Percentiles rank a stretch among this genome's conserved stretches.
Evolutionary conservation across 306 rosid genomes (phyloP).

Genomic region (Vigna nakashimae): DNA sequence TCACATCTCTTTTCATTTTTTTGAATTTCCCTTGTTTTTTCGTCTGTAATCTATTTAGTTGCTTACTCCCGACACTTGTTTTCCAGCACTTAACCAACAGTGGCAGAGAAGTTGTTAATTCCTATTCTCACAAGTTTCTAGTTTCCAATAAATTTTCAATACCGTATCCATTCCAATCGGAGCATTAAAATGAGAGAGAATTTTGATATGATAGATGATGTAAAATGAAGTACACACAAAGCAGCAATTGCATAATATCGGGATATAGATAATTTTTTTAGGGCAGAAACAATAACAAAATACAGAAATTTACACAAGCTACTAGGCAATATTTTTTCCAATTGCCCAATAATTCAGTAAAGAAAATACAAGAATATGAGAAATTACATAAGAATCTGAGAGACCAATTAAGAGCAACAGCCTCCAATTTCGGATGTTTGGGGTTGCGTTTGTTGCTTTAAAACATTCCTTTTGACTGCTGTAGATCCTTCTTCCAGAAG

Average conservation of each 20-base stretch:
- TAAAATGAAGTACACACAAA: background rate
- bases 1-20: no score
- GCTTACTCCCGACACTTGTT: no score
- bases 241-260: background rate
- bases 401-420: slow-evolving; percentile 70
- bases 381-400: slow-evolving; percentile 37
- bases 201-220: no score
- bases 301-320: slow-evolving; percentile 55
- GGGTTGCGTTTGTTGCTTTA: slow-evolving; percentile 69
- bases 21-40: no score
- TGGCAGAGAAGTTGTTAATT: no score
- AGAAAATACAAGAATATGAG: slow-evolving; percentile 38
- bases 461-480: slow-evolving; percentile 63
- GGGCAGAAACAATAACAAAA: slow-evolving; percentile 30
- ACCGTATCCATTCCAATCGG: no score
- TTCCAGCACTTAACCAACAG: no score
- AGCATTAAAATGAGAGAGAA: no score
- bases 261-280: slow-evolving; percentile 24
- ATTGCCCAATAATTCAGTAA: slow-evolving; percentile 40
- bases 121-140: no score
- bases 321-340: slow-evolving; percentile 41
- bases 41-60: no score
- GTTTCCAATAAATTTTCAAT: no score
- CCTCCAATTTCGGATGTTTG: slow-evolving; percentile 52
- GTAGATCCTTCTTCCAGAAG: slow-evolving; percentile 88